A percentile compares a stretch with the other conserved stretches of the same genome.
phyloP scores from a whole-genome alignment of 305 asterid species.

The Coffea humblotiana region DNA sequence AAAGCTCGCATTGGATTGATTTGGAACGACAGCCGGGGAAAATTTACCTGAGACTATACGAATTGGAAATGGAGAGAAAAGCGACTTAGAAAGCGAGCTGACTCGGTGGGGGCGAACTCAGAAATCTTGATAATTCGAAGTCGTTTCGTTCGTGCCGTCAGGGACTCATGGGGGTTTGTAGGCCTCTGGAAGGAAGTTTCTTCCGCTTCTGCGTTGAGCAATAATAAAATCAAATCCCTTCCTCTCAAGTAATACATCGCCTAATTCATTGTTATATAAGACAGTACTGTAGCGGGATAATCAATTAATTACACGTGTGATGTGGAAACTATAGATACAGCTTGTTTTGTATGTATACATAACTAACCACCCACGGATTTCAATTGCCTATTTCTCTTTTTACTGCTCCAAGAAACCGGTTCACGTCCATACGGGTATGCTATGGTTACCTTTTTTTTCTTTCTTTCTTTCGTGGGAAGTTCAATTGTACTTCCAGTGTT shows the following conservation, averaged over 20 bases:
- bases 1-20: not conserved
- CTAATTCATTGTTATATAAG: no score
- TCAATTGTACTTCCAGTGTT: no score
- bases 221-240: conserved; percentile 4
- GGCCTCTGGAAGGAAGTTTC: not conserved
- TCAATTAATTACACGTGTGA: no score
- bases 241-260: not conserved
- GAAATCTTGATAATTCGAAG: conserved; percentile 1
- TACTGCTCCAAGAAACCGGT: not conserved
- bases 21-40: not conserved
- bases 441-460: not conserved
- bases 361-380: conserved; percentile 24
- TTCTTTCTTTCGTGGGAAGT: not conserved
- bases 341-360: not conserved
- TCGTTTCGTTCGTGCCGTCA: conserved; percentile 15
- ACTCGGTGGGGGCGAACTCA: not conserved
- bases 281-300: no score
- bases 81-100: not conserved
- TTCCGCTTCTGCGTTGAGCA: not conserved
- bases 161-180: not conserved
- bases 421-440: not conserved
- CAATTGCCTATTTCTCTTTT: not conserved
- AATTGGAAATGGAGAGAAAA: not conserved
- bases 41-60: conserved; percentile 4
- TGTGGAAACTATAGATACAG: no score